These are phyloP conservation scores for Fennellomyces sp. DNA, from an alignment of 371 early-diverging fungal species.

Conservation along the genomic window DNA sequence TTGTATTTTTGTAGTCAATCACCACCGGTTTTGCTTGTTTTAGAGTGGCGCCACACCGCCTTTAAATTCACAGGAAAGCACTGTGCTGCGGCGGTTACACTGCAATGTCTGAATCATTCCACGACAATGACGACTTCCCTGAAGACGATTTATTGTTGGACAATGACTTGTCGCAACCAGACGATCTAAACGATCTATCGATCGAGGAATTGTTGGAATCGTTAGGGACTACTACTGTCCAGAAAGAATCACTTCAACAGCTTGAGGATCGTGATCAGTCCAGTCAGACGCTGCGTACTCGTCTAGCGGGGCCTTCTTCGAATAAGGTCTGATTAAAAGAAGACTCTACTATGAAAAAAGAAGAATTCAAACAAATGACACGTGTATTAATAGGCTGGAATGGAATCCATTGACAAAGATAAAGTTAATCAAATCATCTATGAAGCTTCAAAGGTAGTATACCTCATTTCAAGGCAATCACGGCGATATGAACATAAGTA, in stretches of 20 bases:
- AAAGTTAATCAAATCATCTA: constrained; percentile 58
- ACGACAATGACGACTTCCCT: background rate
- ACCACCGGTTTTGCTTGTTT: too few relatives aligned
- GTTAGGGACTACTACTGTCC: too few relatives aligned
- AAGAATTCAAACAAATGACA: background rate
- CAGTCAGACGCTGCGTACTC: constrained; percentile 24
- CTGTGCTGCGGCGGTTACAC: too few relatives aligned
- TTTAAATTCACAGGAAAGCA: too few relatives aligned
- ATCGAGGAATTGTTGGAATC: constrained; percentile 4
- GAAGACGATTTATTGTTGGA: background rate
- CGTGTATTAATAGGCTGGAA: constrained; percentile 40
- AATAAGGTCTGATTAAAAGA: constrained; percentile 30
- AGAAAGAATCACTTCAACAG: background rate
- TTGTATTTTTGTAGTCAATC: background rate
- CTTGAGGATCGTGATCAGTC: background rate
- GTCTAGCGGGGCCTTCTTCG: constrained; percentile 42
- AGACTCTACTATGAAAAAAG: too few relatives aligned
- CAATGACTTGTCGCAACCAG: background rate
- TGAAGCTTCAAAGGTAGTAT: constrained; percentile 64
- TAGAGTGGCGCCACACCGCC: too few relatives aligned
- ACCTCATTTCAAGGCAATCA: too few relatives aligned
- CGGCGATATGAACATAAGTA: too few relatives aligned
- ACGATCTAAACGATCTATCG: constrained; percentile 1
- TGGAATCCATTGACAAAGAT: constrained; percentile 44
- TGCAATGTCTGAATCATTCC: background rate